A percentile compares a stretch with the other conserved stretches of the same genome.
These are phyloP conservation scores for Fusarium subtropicale DNA, from an alignment of 2,329 filamentous ascomycete genomes.

Conservation along the genomic window DNA sequence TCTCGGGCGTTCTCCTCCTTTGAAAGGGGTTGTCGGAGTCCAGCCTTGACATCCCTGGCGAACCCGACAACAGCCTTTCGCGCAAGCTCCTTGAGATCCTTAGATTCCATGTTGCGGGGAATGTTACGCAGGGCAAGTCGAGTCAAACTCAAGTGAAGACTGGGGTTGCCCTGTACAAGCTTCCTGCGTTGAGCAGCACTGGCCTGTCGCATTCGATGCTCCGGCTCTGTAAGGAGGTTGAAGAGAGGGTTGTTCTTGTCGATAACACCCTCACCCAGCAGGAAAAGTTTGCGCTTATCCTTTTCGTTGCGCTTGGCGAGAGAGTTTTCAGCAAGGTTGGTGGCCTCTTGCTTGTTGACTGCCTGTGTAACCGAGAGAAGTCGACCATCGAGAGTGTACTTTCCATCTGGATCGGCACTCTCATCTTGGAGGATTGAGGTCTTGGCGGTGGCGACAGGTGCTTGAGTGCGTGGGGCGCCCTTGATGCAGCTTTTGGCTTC, in stretches of 20 bases:
- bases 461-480: constrained; percentile 72
- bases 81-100: constrained; percentile 90
- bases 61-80: constrained; percentile 95
- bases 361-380: constrained; percentile 86
- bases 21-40: constrained; percentile 80
- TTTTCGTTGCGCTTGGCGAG: constrained; percentile 74
- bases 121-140: constrained; percentile 93
- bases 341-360: constrained; percentile 84
- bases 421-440: constrained; percentile 92
- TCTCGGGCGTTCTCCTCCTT: constrained; percentile 88
- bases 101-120: constrained; percentile 83
- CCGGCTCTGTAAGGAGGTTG: constrained; percentile 78
- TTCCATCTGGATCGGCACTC: constrained; percentile 80
- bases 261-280: constrained; percentile 88
- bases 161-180: constrained; percentile 90
- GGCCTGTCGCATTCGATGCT: constrained; percentile 88
- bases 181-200: constrained; percentile 89
- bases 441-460: constrained; percentile 63
- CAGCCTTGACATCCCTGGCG: constrained; percentile 86
- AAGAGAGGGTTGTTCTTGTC: constrained; percentile 81
- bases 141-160: constrained; percentile 87
- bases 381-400: constrained; percentile 91
- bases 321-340: constrained; percentile 77
- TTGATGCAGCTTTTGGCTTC: constrained; percentile 83
- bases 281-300: constrained; percentile 90